Conservation (phyloP, 1,284 basidiomycete species). For the Cryptococcus sp. region DNA sequence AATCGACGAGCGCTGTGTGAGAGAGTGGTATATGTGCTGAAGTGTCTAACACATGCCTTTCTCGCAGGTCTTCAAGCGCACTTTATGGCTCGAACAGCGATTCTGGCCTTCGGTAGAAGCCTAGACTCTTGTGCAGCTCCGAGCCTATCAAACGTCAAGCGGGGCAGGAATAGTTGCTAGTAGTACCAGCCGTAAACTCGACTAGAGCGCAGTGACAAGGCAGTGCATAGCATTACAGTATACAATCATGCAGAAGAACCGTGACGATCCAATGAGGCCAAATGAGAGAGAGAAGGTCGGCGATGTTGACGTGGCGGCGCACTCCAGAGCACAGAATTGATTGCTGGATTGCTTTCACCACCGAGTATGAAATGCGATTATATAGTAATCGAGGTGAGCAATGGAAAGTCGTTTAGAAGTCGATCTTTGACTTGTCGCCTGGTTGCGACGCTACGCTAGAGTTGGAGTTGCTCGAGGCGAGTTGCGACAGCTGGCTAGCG, state of each 20-base stretch:
- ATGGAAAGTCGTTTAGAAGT: slow-evolving; percentile 22
- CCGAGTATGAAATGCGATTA: not conserved
- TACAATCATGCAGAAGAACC: not conserved
- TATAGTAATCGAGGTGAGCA: not conserved
- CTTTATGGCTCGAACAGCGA: slow-evolving; percentile 29
- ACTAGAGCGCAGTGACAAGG: not conserved
- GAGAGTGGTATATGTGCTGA: too few species aligned
- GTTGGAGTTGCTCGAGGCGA: slow-evolving; percentile 33
- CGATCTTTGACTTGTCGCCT: slow-evolving; percentile 32
- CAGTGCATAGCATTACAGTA: slow-evolving; percentile 8
- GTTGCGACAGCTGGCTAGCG: slow-evolving; percentile 42
- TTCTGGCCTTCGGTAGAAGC: slow-evolving; percentile 30
- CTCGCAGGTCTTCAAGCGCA: slow-evolving; percentile 25
- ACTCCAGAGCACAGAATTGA: not conserved
- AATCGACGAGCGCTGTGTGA: too few species aligned
- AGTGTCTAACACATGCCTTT: too few species aligned
- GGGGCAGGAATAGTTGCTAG: too few species aligned
- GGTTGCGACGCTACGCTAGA: slow-evolving; percentile 8
- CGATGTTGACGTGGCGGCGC: not conserved
- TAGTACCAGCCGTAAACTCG: too few species aligned
- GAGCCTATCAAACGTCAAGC: too few species aligned
- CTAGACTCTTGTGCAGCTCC: not conserved
- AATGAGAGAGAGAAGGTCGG: slow-evolving; percentile 6
- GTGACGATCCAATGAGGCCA: slow-evolving; percentile 1
- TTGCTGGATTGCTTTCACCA: too few species aligned